Evolutionary conservation across 805 yeast genomes (phyloP), one percentile per base, ranked within the genome.

Genomic region (Torulaspora gathmanii): DNA sequence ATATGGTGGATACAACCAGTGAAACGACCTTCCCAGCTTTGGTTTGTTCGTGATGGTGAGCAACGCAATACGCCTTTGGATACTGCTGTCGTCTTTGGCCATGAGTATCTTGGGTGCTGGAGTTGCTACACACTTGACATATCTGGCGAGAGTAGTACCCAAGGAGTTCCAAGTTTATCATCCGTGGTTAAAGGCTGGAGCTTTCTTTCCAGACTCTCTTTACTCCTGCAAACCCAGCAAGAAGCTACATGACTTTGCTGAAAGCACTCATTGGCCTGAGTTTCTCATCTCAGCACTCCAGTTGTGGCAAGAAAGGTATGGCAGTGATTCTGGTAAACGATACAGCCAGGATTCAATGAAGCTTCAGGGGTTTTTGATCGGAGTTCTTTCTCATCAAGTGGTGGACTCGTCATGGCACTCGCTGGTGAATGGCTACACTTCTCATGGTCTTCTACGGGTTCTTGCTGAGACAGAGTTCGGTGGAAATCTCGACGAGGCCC

Each of bases 391-490:
- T 1, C 88, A 82, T 57, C 87, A 82, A 51, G 69, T 81, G 0
- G 70, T 81, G 3, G 88, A 83, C 52, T 73, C 79, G 0, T 70
- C 81, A 20, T 82, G 88, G 88, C 89, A 82, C 58, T 80, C 86
- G 0, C 60, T 78, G 26, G 60, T 70, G 11, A 74, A 78, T 48
- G 51, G 49, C 15, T 52, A 52, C 33, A 38, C 34, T 29, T 43
- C 40, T 19, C 54, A 58, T 45, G 88, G 89, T 0, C 54, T 83
- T n/a, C 59, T 83, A 29, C 59, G 69, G 30, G 72, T 72, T 53
- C 51, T 82, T 46, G 68, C 80, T 0, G 68, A 67, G 19, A 60
- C 72, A 26, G 88, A 83, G 47, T 83, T 81, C 55, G 70, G 64
- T 44, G 82, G 80, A 0, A 72, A 74, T 47, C 53, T 57, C 12